Conservation (phyloP, 1,139 yeast genomes). For the Kluyveromyces sp. region DNA sequence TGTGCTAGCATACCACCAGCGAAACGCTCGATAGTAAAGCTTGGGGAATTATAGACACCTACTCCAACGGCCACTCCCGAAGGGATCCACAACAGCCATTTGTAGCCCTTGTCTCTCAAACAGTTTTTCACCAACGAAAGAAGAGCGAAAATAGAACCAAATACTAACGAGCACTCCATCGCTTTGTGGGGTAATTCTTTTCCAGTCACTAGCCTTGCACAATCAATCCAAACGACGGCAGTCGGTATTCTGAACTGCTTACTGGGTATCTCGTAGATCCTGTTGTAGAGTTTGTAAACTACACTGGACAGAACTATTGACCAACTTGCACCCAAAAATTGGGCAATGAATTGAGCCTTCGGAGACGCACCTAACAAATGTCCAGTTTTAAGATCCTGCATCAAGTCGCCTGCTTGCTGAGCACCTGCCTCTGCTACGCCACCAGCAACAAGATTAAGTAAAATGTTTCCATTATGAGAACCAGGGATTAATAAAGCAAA, state of each 20-base stretch:
- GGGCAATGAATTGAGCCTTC: conserved; percentile 84
- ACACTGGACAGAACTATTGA: conserved; percentile 71
- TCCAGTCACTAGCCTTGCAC: conserved; percentile 89
- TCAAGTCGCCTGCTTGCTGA: conserved; percentile 95
- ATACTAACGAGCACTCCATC: conserved; percentile 51
- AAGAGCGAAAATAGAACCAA: conserved; percentile 63
- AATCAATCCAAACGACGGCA: conserved; percentile 93
- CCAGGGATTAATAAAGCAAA: conserved; percentile 80
- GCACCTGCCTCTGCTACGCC: conserved; percentile 99
- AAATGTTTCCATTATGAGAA: conserved; percentile 68
- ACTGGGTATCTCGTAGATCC: conserved; percentile 80
- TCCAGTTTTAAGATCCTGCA: conserved; percentile 96
- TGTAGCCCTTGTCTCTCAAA: conserved; percentile 35
- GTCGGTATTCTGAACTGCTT: conserved; percentile 81
- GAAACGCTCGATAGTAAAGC: conserved; percentile 88
- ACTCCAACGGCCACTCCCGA: conserved; percentile 96
- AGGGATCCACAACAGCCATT: conserved; percentile 49
- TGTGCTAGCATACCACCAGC: conserved; percentile 77
- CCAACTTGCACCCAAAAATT: conserved; percentile 78
- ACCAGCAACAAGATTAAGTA: conserved; percentile 86
- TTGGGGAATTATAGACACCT: conserved; percentile 90
- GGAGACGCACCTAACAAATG: conserved; percentile 90
- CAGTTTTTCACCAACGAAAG: conserved; percentile 61
- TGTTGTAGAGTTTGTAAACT: conserved; percentile 76
- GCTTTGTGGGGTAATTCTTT: conserved; percentile 82